Base-by-base conservation (phyloP, 1,284 basidiomycete genomes). In the Xanthoconium separans region DNA sequence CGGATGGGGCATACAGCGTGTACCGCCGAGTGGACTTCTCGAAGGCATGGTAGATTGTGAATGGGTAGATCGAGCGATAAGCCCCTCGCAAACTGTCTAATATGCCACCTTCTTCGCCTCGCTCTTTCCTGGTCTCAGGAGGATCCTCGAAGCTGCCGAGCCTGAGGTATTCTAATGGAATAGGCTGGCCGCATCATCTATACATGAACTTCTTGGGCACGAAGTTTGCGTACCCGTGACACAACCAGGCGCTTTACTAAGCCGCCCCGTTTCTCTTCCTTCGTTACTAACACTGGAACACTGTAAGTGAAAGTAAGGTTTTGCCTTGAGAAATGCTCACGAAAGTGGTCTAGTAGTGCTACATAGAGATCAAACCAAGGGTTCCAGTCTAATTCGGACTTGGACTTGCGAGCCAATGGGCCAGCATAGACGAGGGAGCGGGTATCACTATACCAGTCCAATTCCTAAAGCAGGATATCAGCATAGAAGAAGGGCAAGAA, bases 321-420 rank as follows among this genome's bases (percentile, higher is more conserved):
- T 37, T 51, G 34, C 45, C 22, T n/a, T 31, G 2, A 15, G 24
- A 51, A 41, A 55, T 30, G 65, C 82, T 58, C 57, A 89, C 89
- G 74, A 68, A 84, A 89, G 63, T 91, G 89, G 65, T 92, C 90
- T 36, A 92, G 65, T n/a, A 92, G 66, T 8, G 81, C 83, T n/a
- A 83, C 80, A 44, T 78, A 75, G 40, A 86, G 71, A 51, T 91
- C 88, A 41, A 69, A 74, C 87, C 89, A 91, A 15, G 77, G 77
- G 52, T 79, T 76, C 68, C 84, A 80, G 13, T 80, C 79, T 53
- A 80, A 75, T 18, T 90, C 88, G 0, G 77, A 75, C 49, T 79
- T 77, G 53, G 73, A 75, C 45, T 77, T 74, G 57, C 88, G 75
- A 16, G 75, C 74, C 16, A 89, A 71, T 8, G 78, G 72, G 6